Conservation (phyloP, 1,139 yeast species). For the Pneumocystis murina region DNA sequence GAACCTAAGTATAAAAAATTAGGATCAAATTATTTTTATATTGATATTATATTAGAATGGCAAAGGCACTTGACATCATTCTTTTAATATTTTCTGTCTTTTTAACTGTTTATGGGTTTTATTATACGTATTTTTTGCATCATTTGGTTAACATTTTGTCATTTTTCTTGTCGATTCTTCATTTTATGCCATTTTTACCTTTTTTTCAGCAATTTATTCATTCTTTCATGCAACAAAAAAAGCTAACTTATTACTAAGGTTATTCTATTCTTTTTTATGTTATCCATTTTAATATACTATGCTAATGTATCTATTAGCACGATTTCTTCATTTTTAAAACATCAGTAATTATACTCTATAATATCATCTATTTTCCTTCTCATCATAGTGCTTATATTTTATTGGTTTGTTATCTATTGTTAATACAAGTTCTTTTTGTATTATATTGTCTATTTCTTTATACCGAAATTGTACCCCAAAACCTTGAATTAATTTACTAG, state of each 20-base stretch:
- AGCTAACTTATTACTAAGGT: not conserved
- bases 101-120: conserved; percentile 22
- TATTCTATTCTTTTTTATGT: not conserved
- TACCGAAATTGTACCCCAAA: not conserved
- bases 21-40: not conserved
- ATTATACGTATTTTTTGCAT: conserved; percentile 24
- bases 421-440: not conserved
- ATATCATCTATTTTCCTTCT: not conserved
- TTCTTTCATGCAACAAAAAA: not conserved
- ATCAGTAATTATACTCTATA: not conserved
- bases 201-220: not conserved
- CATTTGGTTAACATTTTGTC: conserved; percentile 23
- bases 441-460: not conserved
- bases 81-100: conserved; percentile 20
- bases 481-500: conserved; percentile 5
- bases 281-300: not conserved
- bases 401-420: not conserved
- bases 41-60: conserved; percentile 1
- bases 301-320: not conserved
- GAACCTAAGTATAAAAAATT: conserved; percentile 11
- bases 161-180: conserved; percentile 11
- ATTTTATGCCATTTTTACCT: conserved; percentile 1
- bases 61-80: conserved; percentile 16
- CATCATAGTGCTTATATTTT: not conserved
- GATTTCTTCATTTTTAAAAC: not conserved